These are phyloP conservation scores for Colletotrichum shisoi DNA, from an alignment of 2,329 filamentous ascomycete species.

Conservation along the genomic window DNA sequence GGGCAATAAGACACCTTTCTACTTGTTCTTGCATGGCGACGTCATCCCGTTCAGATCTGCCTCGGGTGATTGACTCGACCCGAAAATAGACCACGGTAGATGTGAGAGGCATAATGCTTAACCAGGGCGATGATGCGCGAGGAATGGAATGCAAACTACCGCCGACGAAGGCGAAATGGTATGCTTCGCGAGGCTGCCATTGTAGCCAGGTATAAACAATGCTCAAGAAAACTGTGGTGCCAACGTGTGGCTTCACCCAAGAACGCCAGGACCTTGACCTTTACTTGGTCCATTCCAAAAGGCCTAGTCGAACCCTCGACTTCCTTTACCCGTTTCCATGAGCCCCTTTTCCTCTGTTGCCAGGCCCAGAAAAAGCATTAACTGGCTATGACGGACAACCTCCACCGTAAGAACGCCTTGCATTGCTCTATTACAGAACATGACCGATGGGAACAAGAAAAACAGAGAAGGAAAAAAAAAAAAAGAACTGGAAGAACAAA, in stretches of 20 bases:
- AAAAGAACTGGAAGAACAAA: slow-evolving; percentile 1
- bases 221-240: slow-evolving; percentile 3
- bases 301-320: slow-evolving; percentile 9
- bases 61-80: no score
- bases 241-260: background rate
- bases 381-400: background rate
- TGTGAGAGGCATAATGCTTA: background rate
- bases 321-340: background rate
- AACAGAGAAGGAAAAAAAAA: no score
- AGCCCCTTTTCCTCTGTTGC: slow-evolving; percentile 10
- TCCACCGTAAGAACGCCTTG: slow-evolving; percentile 18
- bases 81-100: background rate
- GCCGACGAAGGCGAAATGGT: background rate
- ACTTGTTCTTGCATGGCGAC: background rate
- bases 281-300: slow-evolving; percentile 2
- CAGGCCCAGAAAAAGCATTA: background rate
- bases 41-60: background rate
- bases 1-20: background rate
- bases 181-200: background rate
- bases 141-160: no score
- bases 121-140: background rate
- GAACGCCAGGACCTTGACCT: slow-evolving; percentile 25
- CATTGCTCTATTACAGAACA: slow-evolving; percentile 11
- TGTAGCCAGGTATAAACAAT: slow-evolving; percentile 32
- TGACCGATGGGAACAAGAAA: background rate